Percentiles rank a stretch among this genome's conserved stretches.
These are phyloP conservation scores for Cryptosporidium parvum DNA, from an alignment of 169 alveolate species.

Conservation along the genomic window DNA sequence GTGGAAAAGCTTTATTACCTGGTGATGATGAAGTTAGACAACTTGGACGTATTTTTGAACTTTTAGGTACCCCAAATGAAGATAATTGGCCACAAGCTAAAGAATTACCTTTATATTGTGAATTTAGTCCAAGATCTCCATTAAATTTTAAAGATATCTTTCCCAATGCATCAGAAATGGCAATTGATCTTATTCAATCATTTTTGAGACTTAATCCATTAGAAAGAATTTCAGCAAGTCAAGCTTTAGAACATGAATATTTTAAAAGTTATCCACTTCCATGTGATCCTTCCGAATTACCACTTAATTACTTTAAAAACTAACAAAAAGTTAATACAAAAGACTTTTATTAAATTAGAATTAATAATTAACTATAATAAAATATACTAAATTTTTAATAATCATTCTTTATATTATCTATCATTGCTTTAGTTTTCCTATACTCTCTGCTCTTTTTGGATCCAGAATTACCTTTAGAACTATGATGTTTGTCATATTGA, in stretches of 20 bases:
- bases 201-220: conserved; percentile 83
- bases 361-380: background rate
- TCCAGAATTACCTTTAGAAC: conserved; percentile 38
- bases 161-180: conserved; percentile 67
- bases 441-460: conserved; percentile 72
- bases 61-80: conserved; percentile 87
- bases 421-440: conserved; percentile 68
- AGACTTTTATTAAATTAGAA: background rate
- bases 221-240: conserved; percentile 85
- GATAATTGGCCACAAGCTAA: conserved; percentile 71
- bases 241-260: conserved; percentile 86
- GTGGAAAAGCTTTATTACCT: conserved; percentile 90
- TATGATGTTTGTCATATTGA: conserved; percentile 51
- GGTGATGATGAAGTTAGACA: conserved; percentile 89
- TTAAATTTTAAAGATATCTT: conserved; percentile 35
- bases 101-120: conserved; percentile 55
- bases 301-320: conserved; percentile 19
- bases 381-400: conserved; percentile 5
- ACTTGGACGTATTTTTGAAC: conserved; percentile 85
- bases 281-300: conserved; percentile 69
- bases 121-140: conserved; percentile 64
- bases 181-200: conserved; percentile 78
- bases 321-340: background rate
- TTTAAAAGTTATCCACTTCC: conserved; percentile 78
- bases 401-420: conserved; percentile 30